Conservation (phyloP, 1,284 basidiomycete species). For the Ustilago sp. region DNA sequence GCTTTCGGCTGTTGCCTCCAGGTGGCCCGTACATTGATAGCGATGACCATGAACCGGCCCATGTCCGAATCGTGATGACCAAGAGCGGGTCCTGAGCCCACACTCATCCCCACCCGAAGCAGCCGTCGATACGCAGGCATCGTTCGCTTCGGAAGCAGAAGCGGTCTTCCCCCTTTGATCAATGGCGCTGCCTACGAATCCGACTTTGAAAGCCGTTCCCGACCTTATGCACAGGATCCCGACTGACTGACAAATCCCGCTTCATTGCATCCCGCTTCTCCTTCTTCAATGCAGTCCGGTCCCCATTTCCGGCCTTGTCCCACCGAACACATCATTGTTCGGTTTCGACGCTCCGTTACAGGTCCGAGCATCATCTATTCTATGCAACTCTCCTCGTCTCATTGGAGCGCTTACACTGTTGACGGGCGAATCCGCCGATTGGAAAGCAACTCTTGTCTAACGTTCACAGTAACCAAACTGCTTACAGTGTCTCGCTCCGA, state of each 20-base stretch:
- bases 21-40: not conserved
- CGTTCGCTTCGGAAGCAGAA: not conserved
- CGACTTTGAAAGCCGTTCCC: not conserved
- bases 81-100: not conserved
- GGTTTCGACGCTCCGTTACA: slow-evolving; percentile 2
- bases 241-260: slow-evolving; percentile 24
- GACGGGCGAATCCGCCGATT: not conserved
- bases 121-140: not conserved
- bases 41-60: slow-evolving; percentile 1
- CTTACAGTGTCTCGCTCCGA: slow-evolving; percentile 35
- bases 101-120: not conserved
- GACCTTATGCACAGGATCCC: slow-evolving; percentile 19
- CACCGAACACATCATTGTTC: slow-evolving; percentile 30
- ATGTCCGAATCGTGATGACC: not conserved
- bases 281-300: slow-evolving; percentile 21
- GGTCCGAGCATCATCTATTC: slow-evolving; percentile 9
- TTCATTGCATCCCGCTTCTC: slow-evolving; percentile 21
- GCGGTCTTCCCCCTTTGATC: not conserved
- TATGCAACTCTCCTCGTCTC: not conserved
- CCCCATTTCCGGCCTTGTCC: slow-evolving; percentile 12
- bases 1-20: not conserved
- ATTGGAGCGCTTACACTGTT: not conserved
- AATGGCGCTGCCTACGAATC: not conserved
- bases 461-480: not conserved
- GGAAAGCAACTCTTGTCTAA: not conserved